Evolutionary conservation across 2,329 filamentous ascomycete genomes (phyloP).

Genomic region (Claviceps digitariae): DNA sequence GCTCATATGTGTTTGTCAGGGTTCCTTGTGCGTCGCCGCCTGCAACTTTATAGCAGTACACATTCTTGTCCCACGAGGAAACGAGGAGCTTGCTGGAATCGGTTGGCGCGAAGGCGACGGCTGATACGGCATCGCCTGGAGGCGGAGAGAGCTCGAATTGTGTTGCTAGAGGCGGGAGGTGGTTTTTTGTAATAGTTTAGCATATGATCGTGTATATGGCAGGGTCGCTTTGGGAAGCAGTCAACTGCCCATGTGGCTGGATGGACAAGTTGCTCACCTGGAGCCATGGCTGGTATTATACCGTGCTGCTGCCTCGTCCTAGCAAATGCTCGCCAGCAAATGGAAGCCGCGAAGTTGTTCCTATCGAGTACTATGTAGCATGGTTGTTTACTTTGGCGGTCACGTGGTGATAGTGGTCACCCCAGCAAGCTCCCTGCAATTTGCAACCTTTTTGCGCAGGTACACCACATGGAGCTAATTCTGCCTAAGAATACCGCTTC

Average conservation of each 20-base stretch:
- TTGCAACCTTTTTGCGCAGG: neutral
- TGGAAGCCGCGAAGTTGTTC: neutral
- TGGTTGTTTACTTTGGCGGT: slow-evolving; percentile 24
- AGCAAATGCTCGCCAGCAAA: neutral
- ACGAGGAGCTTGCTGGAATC: slow-evolving; percentile 69
- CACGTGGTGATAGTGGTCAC: slow-evolving; percentile 20
- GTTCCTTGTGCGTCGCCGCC: slow-evolving; percentile 38
- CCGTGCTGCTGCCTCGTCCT: neutral
- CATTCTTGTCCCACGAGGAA: slow-evolving; percentile 85
- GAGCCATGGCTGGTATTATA: slow-evolving; percentile 22
- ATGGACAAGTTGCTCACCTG: slow-evolving; percentile 18
- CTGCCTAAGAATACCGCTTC: slow-evolving; percentile 19
- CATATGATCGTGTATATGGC: neutral
- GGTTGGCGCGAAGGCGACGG: slow-evolving; percentile 70
- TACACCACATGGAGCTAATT: slow-evolving; percentile 9
- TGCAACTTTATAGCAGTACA: slow-evolving; percentile 75
- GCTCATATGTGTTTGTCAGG: slow-evolving; percentile 61
- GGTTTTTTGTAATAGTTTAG: neutral
- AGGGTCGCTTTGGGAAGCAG: neutral
- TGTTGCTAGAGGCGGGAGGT: slow-evolving; percentile 31
- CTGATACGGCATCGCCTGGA: slow-evolving; percentile 76
- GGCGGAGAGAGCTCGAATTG: slow-evolving; percentile 76
- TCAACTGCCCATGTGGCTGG: neutral
- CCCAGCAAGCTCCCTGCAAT: neutral
- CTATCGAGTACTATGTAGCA: slow-evolving; percentile 5